A percentile compares a stretch with the other conserved stretches of the same genome.
Conservation (phyloP, 768 basidiomycete species). For the Hebeloma cylindrosporum region DNA sequence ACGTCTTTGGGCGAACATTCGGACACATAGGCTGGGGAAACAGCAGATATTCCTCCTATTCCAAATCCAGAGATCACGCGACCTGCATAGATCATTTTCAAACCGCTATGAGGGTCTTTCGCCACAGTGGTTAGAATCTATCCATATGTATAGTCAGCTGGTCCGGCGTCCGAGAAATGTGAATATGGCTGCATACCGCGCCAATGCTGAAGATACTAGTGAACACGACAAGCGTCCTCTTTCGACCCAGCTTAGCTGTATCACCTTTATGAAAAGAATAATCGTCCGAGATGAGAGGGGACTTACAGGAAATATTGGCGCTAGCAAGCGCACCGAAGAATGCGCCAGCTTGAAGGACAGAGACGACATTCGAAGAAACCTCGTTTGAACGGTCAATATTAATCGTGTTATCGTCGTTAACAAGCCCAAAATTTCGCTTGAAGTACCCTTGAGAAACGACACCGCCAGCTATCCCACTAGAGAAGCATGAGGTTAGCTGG, state of each 20-base stretch:
- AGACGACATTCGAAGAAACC: constrained; percentile 82
- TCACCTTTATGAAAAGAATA: not conserved
- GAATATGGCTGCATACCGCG: constrained; percentile 50
- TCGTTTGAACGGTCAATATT: constrained; percentile 41
- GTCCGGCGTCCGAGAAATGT: not conserved
- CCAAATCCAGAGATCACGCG: constrained; percentile 80
- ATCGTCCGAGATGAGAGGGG: not conserved
- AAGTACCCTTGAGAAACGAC: constrained; percentile 68
- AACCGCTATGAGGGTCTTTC: constrained; percentile 46
- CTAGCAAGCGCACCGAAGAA: constrained; percentile 85
- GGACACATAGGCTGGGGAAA: constrained; percentile 82
- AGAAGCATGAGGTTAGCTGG: not conserved
- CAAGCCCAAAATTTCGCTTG: constrained; percentile 58
- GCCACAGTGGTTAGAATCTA: constrained; percentile 75
- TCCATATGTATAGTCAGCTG: not conserved
- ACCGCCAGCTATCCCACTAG: constrained; percentile 48
- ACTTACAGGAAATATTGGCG: constrained; percentile 66
- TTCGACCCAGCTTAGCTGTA: constrained; percentile 66
- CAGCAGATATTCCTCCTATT: constrained; percentile 80
- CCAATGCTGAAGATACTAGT: constrained; percentile 67
- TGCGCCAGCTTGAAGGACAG: constrained; percentile 83
- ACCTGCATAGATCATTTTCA: constrained; percentile 75
- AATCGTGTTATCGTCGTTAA: constrained; percentile 40
- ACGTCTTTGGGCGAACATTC: constrained; percentile 88
- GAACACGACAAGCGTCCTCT: constrained; percentile 60